Conservation (phyloP, 228 moss, liverwort and hornwort species). For the Sphagnum fallax region DNA sequence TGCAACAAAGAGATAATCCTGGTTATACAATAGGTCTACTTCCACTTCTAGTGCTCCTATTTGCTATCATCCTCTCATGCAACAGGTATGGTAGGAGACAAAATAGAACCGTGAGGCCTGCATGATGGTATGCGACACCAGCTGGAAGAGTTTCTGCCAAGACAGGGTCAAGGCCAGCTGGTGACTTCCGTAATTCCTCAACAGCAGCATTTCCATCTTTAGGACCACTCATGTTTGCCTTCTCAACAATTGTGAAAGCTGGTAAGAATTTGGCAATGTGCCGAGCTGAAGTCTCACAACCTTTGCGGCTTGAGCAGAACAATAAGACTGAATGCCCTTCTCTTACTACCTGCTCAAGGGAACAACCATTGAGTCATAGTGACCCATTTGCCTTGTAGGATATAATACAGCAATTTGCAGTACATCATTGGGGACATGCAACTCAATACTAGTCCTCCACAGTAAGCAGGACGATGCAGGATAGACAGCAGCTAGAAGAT, state of each 20-base stretch:
- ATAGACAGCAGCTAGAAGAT: too few species aligned
- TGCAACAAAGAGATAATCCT: too few species aligned
- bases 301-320: constrained; percentile 96
- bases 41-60: too few species aligned
- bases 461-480: too few species aligned
- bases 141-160: constrained; percentile 70
- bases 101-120: constrained; percentile 72
- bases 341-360: constrained; percentile 62
- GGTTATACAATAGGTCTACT: too few species aligned
- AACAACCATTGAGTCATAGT: too few species aligned
- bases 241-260: constrained; percentile 24
- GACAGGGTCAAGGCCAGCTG: constrained; percentile 83
- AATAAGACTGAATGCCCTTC: constrained; percentile 93
- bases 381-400: background rate
- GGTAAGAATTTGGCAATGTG: constrained; percentile 86
- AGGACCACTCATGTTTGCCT: constrained; percentile 25
- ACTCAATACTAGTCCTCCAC: too few species aligned
- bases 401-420: background rate
- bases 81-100: too few species aligned
- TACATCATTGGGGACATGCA: background rate
- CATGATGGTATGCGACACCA: constrained; percentile 96
- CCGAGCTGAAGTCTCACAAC: constrained; percentile 87
- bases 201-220: constrained; percentile 60
- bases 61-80: too few species aligned
- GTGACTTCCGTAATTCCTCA: constrained; percentile 68